Evolutionary conservation across 2,329 filamentous ascomycete genomes (phyloP).

Genomic region (Thermothelomyces thermophilus): DNA sequence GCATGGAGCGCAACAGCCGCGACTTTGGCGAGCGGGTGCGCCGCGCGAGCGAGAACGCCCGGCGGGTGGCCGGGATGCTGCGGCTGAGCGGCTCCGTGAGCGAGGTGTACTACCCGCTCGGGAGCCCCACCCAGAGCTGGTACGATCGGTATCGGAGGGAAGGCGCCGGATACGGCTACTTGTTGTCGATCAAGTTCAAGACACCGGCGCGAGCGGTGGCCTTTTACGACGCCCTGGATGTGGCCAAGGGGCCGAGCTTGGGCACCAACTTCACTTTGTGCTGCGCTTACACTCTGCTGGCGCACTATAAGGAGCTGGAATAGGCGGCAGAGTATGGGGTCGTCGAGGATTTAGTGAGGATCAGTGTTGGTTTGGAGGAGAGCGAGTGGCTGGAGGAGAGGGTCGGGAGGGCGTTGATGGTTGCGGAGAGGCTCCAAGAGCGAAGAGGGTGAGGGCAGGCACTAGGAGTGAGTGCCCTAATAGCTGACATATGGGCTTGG

Average conservation of each 20-base stretch:
- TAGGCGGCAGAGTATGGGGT: constrained; percentile 23
- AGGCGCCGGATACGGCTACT: constrained; percentile 17
- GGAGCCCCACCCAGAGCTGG: constrained; percentile 3
- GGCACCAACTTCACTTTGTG: constrained; percentile 24
- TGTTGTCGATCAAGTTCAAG: constrained; percentile 19
- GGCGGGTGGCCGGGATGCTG: constrained; percentile 7
- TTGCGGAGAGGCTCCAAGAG: not conserved
- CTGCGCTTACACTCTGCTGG: constrained; percentile 22
- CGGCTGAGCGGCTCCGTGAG: not conserved
- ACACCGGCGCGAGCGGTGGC: constrained; percentile 6
- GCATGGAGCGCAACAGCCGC: constrained; percentile 20
- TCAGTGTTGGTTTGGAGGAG: constrained; percentile 23
- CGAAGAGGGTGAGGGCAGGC: not conserved
- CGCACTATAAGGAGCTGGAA: constrained; percentile 21
- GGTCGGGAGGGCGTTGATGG: constrained; percentile 15
- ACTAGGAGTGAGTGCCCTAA: too few species aligned
- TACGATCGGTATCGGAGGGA: constrained; percentile 14
- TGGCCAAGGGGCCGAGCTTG: constrained; percentile 23
- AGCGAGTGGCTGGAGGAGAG: constrained; percentile 16
- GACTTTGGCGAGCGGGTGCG: constrained; percentile 14
- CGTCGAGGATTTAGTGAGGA: constrained; percentile 22
- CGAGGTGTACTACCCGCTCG: constrained; percentile 21
- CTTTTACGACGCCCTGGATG: constrained; percentile 21
- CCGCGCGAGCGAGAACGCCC: constrained; percentile 15
- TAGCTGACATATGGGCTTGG: too few species aligned